These are phyloP conservation scores for Cladorrhinum samala DNA, from an alignment of 495 filamentous ascomycete species.

Conservation along the genomic window DNA sequence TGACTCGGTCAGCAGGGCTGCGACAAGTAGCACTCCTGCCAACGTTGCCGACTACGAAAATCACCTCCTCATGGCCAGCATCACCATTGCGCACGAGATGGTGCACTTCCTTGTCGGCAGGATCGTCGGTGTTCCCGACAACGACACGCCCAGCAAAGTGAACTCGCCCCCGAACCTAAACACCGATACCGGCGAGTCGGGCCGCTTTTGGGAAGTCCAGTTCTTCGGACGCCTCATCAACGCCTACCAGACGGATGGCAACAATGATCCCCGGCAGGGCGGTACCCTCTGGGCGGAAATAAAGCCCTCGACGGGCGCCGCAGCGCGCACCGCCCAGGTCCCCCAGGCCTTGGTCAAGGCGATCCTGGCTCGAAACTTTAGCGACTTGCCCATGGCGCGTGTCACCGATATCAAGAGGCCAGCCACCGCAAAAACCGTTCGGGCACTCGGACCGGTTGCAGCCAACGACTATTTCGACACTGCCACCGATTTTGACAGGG, in stretches of 20 bases:
- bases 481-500: not conserved
- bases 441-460: not conserved
- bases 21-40: not conserved
- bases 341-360: not conserved
- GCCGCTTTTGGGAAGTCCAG: not conserved
- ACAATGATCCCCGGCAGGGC: not conserved
- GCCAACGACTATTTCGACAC: not conserved
- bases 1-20: not conserved
- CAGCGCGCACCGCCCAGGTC: not conserved
- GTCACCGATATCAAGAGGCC: not conserved
- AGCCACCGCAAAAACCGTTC: not conserved
- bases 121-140: not conserved
- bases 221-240: not conserved
- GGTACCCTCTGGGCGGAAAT: not conserved
- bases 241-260: not conserved
- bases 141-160: not conserved
- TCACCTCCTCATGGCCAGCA: not conserved
- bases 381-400: not conserved
- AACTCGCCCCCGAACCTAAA: not conserved
- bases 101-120: not conserved
- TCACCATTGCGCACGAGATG: slow-evolving; percentile 1
- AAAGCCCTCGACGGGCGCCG: not conserved
- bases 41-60: not conserved
- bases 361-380: not conserved
- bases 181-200: not conserved